Evolutionary conservation across 2,329 filamentous ascomycete genomes (phyloP).

Genomic region (Xylaria hypoxylon): DNA sequence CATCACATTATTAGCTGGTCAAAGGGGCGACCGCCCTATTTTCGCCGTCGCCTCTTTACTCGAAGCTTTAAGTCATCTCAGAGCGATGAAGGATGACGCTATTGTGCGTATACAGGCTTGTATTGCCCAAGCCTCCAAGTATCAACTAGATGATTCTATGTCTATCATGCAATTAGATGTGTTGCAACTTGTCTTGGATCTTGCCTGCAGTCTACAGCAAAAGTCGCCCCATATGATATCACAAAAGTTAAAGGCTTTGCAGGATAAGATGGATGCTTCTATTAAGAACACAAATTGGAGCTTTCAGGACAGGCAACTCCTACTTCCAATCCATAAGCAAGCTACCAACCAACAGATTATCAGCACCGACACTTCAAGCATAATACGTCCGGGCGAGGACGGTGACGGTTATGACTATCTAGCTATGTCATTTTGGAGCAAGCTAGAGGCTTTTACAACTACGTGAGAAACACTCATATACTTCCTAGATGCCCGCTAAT

Average conservation of each 20-base stretch:
- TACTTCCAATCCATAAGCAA: constrained; percentile 68
- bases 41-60: constrained; percentile 74
- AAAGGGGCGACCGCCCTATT: constrained; percentile 71
- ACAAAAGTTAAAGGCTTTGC: constrained; percentile 71
- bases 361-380: constrained; percentile 67
- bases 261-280: constrained; percentile 70
- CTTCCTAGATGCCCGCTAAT: constrained; percentile 26
- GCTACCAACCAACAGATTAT: constrained; percentile 61
- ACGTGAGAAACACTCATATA: constrained; percentile 57
- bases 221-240: constrained; percentile 67
- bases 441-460: constrained; percentile 67
- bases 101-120: constrained; percentile 78
- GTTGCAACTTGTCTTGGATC: constrained; percentile 74
- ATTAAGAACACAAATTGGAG: constrained; percentile 60
- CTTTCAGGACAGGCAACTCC: constrained; percentile 60
- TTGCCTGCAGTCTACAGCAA: constrained; percentile 75
- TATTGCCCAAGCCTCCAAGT: constrained; percentile 78
- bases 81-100: constrained; percentile 71
- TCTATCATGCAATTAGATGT: constrained; percentile 75
- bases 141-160: constrained; percentile 74
- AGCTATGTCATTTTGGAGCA: constrained; percentile 70
- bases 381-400: constrained; percentile 62
- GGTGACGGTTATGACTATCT: constrained; percentile 64
- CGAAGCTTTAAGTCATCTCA: constrained; percentile 76
- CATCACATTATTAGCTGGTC: constrained; percentile 69